Evolutionary conservation across 768 basidiomycete genomes (phyloP).

Genomic region (Gyrodon lividus): DNA sequence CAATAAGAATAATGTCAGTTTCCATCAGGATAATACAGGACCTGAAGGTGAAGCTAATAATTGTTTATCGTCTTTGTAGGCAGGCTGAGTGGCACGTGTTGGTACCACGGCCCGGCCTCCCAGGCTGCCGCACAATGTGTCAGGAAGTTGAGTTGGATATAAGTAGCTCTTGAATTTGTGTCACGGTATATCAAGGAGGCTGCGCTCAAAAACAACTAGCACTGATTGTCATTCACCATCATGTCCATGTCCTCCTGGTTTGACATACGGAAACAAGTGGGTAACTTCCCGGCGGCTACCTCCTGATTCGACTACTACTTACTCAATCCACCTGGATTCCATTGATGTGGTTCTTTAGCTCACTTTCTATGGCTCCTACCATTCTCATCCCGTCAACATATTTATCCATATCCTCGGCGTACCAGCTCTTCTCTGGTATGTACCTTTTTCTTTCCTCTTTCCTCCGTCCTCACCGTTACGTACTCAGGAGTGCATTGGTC

Average conservation of each 20-base stretch:
- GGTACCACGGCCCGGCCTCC: too few species aligned
- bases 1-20: too few species aligned
- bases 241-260: conserved; percentile 46
- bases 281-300: conserved; percentile 5
- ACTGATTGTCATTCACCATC: not conserved
- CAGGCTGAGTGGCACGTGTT: too few species aligned
- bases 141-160: too few species aligned
- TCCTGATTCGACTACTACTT: conserved; percentile 8
- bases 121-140: too few species aligned
- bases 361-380: conserved; percentile 92
- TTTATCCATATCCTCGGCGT: conserved; percentile 85
- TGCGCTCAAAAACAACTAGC: too few species aligned
- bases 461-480: conserved; percentile 3
- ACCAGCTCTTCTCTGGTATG: conserved; percentile 78
- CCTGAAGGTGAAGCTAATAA: too few species aligned
- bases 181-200: too few species aligned
- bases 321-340: not conserved
- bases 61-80: too few species aligned
- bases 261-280: conserved; percentile 71
- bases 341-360: conserved; percentile 58
- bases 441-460: conserved; percentile 9
- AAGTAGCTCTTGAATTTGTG: too few species aligned
- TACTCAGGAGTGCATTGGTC: conserved; percentile 59
- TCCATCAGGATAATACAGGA: too few species aligned
- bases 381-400: conserved; percentile 79